Base-by-base conservation (phyloP, 306 rosid species). In the Castanea sativa region DNA sequence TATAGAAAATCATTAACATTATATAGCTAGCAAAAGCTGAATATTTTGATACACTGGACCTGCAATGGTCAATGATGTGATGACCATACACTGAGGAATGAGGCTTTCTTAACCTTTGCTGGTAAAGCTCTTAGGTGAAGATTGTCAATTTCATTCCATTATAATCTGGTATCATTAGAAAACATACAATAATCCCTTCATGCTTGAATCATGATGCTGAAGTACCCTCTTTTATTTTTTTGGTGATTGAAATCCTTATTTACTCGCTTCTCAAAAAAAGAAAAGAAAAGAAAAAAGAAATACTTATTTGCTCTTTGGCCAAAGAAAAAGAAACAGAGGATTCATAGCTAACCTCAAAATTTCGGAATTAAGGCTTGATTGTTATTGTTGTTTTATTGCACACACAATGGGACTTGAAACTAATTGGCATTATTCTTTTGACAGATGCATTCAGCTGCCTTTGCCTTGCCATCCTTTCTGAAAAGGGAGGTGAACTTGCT, bases 391-490 rank as follows among this genome's bases (percentile, higher is more conserved):
- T 41, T 8, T 3, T 49, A 3, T 49, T 13, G 53, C 45, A 32
- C 21, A 16, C 11, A 10, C 25, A 18, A 35, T 16, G 33, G 35
- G 52, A 38, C 71, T 19, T 5, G 27, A 32, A 19, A 18, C 53
- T 68, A 68, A 68, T 33, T 35, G 16, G 16, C 29, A 35, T 35
- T 68, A 10, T 35, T 68, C 19, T 68, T 63, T 19, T 63, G 52
- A 77, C 91, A 94, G 98, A 82, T 94, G 87, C 98, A 94, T 83
- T 71, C 82, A 4, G 98, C 98, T 71, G 98, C 98, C 70, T 91
- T 92, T 87, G 93, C 92, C 20, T 83, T 93, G 90, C 98, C 98
- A 49, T 16, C 90, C 55, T 91, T 93, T 79, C 69, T 93, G 85
- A 91, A 81, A 86, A 88, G 87, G 87, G 98, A 91, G 83, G 89